Base-by-base conservation (phyloP, 768 basidiomycete genomes). In the Exsudoporus frostii region DNA sequence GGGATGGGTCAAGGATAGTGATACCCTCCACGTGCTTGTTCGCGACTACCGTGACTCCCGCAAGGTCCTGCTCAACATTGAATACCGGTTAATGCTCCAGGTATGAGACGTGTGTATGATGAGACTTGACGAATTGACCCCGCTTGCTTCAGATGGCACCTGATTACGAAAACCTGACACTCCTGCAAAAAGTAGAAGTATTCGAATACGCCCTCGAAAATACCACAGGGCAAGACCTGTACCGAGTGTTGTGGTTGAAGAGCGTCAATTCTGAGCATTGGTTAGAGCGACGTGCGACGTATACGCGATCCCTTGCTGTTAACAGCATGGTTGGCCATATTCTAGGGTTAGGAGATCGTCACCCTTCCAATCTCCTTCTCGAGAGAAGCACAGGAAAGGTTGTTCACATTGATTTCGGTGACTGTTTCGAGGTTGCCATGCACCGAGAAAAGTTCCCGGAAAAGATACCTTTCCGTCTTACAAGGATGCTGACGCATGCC, bases 281-380 rank as follows among this genome's bases (percentile, higher is more conserved):
- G 97, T 75, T 99, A 27, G 97, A 98, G 66, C 83, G 97, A 20
- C 85, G 97, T 42, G 92, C 94, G 17, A 95, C 92, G 0, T 98
- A 98, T 68, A 98, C 95, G 2, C 83, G 96, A 32, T 96, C 93
- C 17, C 82, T 99, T 27, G 96, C 92, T 5, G 90, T 97, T 51
- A 98, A 91, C 69, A 96, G 92, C 67, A 98, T 98, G 95, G 93
- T 97, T 57, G 97, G 97, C 8, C 93, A 99, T 72, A 98, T 99
- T 55, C 79, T 98, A 47, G 96, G 96, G 36, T 76, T 99, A 11
- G 96, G 96, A n/a, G 96, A 99, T 72, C 86, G 96, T 14, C 96
- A 99, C 68, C 96, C 96, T 29, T 94, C 92, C 57, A 99, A 99
- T 74, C 66, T 98, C 43, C 79, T 99, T 62, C 79, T 99, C 24